A percentile compares a stretch with the other conserved stretches of the same genome.
Conservation (phyloP, 768 basidiomycete genomes). For the Podaxis sp. region DNA sequence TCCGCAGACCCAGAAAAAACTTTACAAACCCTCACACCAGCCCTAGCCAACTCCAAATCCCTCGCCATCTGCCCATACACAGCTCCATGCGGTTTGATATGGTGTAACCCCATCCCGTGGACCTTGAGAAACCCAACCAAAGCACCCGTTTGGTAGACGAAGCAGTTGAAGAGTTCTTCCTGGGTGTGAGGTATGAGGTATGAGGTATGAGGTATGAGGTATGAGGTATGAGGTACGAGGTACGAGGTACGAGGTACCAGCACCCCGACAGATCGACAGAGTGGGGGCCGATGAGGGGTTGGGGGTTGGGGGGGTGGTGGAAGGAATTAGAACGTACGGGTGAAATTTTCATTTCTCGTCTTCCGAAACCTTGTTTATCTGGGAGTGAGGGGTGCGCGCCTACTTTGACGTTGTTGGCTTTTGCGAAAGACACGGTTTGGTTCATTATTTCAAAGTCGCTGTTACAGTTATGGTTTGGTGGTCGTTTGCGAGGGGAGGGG, state of each 20-base stretch:
- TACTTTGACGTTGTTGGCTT: constrained; percentile 48
- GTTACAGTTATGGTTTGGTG: too few species aligned
- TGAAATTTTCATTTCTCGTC: constrained; percentile 59
- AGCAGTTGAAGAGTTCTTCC: constrained; percentile 53
- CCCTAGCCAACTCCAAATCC: constrained; percentile 50
- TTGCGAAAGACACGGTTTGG: constrained; percentile 54
- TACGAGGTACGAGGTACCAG: too few species aligned
- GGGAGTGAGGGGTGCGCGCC: constrained; percentile 68
- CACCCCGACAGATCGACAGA: too few species aligned
- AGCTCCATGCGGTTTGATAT: constrained; percentile 61
- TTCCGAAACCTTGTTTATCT: constrained; percentile 61
- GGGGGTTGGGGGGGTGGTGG: too few species aligned
- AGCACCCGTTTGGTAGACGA: constrained; percentile 68
- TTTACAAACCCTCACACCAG: constrained; percentile 48
- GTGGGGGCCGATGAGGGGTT: neutral
- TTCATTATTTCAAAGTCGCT: constrained; percentile 67
- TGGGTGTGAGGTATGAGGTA: too few species aligned
- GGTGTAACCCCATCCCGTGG: constrained; percentile 48
- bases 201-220: too few species aligned
- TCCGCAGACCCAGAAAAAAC: constrained; percentile 31
- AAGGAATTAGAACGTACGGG: constrained; percentile 32
- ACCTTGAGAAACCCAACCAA: constrained; percentile 53
- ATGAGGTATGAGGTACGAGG: too few species aligned
- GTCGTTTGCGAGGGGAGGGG: too few species aligned
- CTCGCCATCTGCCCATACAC: constrained; percentile 58